Base-by-base conservation (phyloP, 129 eudicot species). In the Apium graveolens region DNA sequence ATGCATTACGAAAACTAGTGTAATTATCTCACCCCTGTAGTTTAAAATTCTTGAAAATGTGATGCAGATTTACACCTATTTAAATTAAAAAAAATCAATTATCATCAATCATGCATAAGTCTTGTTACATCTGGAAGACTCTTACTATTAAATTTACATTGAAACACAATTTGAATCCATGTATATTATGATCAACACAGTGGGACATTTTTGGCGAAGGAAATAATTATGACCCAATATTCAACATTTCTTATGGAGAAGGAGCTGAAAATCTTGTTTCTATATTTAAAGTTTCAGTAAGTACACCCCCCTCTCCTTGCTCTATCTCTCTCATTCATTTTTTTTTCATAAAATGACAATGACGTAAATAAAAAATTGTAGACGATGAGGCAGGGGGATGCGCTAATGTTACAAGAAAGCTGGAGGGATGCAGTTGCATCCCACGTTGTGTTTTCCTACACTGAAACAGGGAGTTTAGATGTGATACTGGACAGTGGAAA, bases 381-480 rank as follows among this genome's bases (percentile, higher is more conserved):
- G 62, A 7, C 0, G 62, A 5, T 0, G n/a, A 6, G 27, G 8
- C 11, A 6, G 0, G 11, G 27, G 11, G 27, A 53, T 1, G 21
- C 7, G 65, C 65, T 24, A 7, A 5, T 55, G 9, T 13, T 55
- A n/a, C 65, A 55, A 8, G 65, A 55, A 24, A 55, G 65, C 20
- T 76, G 71, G 71, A 34, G 39, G 0, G 81, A 80, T 51, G 74
- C 81, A 45, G 35, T 75, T 21, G 81, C 78, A 29, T 76, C 79
- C 6, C 31, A 27, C 9, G 21, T 84, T 9, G 57, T 55, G 65
- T 55, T 24, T 8, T 12, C 5, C 11, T 29, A 1, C 31, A 9
- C 13, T 5, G 31, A 24, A 24, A 55, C 2, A 0, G 1, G 4
- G 31, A 10, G 4, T 7, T 24, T 55, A n/a, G 3, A 55, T 55